These are phyloP conservation scores for Boletellus emodensis DNA, from an alignment of 768 basidiomycete species.

Conservation along the genomic window DNA sequence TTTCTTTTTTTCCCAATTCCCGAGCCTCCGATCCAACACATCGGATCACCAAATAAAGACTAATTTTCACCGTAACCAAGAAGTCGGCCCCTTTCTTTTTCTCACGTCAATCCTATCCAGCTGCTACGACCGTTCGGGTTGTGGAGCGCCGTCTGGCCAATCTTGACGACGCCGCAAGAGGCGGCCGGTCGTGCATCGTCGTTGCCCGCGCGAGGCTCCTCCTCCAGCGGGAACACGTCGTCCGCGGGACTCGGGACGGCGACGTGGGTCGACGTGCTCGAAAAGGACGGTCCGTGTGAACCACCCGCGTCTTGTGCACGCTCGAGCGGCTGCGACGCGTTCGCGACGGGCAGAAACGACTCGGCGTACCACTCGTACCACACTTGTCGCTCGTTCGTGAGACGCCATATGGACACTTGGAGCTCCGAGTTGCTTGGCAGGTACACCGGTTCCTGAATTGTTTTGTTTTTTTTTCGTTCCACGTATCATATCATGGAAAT, in stretches of 20 bases:
- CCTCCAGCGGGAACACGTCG: slow-evolving; percentile 36
- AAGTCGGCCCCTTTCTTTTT: too few species aligned
- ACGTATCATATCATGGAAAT: neutral
- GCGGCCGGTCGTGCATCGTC: slow-evolving; percentile 15
- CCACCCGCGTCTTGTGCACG: slow-evolving; percentile 13
- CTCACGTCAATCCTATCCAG: slow-evolving; percentile 73
- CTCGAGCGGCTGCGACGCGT: slow-evolving; percentile 23
- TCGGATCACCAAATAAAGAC: neutral
- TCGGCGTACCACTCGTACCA: slow-evolving; percentile 99
- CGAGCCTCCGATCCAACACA: neutral
- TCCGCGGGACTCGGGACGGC: slow-evolving; percentile 62
- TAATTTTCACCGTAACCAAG: too few species aligned
- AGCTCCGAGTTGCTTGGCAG: slow-evolving; percentile 90
- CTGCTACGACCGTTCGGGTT: slow-evolving; percentile 88
- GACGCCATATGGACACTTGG: slow-evolving; percentile 89
- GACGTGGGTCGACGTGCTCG: slow-evolving; percentile 27
- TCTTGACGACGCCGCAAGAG: slow-evolving; percentile 63
- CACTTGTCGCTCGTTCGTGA: slow-evolving; percentile 83
- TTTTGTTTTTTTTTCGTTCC: neutral
- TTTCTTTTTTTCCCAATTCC: too few species aligned
- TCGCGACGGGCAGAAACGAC: slow-evolving; percentile 72
- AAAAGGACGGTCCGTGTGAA: slow-evolving; percentile 21
- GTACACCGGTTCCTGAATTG: slow-evolving; percentile 80
- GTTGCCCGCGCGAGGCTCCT: slow-evolving; percentile 7
- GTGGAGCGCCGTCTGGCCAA: slow-evolving; percentile 90